These are phyloP conservation scores for Osmozyma mogii DNA, from an alignment of 805 yeast genomes.

Conservation along the genomic window DNA sequence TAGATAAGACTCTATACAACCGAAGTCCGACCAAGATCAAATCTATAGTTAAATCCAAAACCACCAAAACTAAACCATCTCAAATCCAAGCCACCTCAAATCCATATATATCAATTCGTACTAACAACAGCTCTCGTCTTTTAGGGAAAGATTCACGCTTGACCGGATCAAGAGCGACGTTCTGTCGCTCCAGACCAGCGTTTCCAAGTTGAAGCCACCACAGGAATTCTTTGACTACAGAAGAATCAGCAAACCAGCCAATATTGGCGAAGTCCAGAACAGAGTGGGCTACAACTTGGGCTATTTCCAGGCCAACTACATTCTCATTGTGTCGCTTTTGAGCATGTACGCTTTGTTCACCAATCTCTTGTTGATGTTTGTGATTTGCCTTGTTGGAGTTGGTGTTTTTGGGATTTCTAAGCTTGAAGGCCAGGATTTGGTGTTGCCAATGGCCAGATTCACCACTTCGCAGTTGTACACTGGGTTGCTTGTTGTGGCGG, in stretches of 20 bases:
- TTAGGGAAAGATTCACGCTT: conserved; percentile 17
- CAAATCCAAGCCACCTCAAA: no score
- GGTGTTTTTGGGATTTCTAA: conserved; percentile 75
- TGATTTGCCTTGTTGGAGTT: conserved; percentile 57
- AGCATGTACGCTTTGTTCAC: conserved; percentile 83
- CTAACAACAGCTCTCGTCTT: conserved; percentile 10
- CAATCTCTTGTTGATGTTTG: conserved; percentile 77
- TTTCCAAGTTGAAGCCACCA: conserved; percentile 75
- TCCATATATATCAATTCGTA: conserved; percentile 11
- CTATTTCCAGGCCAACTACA: conserved; percentile 82
- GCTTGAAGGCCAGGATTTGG: conserved; percentile 78
- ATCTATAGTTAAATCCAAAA: no score
- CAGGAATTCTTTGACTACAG: conserved; percentile 91
- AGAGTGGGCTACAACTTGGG: conserved; percentile 82
- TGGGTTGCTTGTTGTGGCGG: conserved; percentile 62
- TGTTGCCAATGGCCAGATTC: conserved; percentile 61
- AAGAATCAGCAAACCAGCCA: conserved; percentile 83
- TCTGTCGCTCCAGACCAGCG: conserved; percentile 47
- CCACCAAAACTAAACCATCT: no score
- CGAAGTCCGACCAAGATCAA: no score
- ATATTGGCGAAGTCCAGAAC: conserved; percentile 81
- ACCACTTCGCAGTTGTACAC: conserved; percentile 80
- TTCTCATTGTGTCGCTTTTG: conserved; percentile 60
- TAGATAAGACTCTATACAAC: no score
- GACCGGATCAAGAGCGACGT: conserved; percentile 18